Base-by-base conservation (phyloP, 345 rosid species). In the Euphorbia lathyris region DNA sequence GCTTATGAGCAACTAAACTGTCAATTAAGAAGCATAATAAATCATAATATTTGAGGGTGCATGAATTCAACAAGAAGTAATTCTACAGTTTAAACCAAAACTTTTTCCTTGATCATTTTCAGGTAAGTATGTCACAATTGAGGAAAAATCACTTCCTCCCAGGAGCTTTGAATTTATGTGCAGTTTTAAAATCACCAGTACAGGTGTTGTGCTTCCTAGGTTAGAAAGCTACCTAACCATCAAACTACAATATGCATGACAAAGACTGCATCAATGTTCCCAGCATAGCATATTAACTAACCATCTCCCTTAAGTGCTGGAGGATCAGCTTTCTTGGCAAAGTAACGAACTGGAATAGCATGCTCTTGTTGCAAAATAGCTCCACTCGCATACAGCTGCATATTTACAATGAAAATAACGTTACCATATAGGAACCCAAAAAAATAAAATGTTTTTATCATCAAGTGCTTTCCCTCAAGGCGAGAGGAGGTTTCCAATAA, bases 241-340 rank as follows among this genome's bases (percentile, higher is more conserved):
- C 27, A 27, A 25, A 32, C 9, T 29, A 26, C 14, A n/a, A 19
- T 27, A 12, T 13, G 27, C n/a, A 36, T n/a, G 45, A 29, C 16
- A 64, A 72, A 47, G 20, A 8, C 20, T 7, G 9, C 60, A 26
- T 72, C 45, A 36, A 32, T 20, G n/a, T 13, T 19, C 17, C 20
- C 19, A 29, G 20, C 19, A 50, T 47, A n/a, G 8, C 1, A 43
- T 40, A 74, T 30, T 34, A 25, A 83, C 96, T 30, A 73, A 95
- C 98, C 90, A 77, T 92, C 99, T 85, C 99, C 99, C 78, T 85
- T 89, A 26, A 84, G 86, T 6, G 83, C 76, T 12, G 83, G 51
- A 59, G 88, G 90, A 72, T 90, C 86, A 78, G 96, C 87, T 78
- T 82, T 90, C 70, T 86, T 87, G 22, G 97, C 90, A 55, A 80